phyloP scores from a whole-genome alignment of 139 green algal genomes.

The Chloropicon primus region DNA sequence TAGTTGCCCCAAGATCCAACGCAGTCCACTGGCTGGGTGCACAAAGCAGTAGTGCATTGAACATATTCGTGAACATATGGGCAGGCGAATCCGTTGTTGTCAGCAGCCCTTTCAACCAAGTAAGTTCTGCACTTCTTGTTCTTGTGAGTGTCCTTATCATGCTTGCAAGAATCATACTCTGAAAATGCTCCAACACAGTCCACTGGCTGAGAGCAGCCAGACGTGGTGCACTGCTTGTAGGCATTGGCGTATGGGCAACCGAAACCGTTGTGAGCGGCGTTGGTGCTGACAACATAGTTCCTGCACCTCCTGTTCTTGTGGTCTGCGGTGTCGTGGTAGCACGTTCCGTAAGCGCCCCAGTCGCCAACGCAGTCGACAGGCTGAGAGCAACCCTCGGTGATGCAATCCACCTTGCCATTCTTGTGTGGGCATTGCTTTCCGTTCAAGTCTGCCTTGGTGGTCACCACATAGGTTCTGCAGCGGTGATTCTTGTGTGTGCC shows the following conservation, averaged over 20 bases:
- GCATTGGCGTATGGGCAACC: neutral
- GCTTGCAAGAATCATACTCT: neutral
- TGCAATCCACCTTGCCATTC: neutral
- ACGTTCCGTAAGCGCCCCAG: neutral
- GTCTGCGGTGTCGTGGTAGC: neutral
- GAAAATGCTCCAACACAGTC: neutral
- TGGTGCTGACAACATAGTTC: neutral
- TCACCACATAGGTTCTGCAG: neutral
- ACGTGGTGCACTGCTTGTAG: neutral
- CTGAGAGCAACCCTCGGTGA: neutral
- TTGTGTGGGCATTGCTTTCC: neutral
- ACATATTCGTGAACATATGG: neutral
- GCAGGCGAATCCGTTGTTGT: neutral
- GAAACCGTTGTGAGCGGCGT: neutral
- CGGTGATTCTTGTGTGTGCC: neutral
- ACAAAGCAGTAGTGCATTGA: neutral
- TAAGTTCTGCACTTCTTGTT: neutral
- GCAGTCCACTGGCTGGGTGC: neutral
- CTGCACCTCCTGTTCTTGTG: neutral
- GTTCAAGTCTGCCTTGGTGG: neutral
- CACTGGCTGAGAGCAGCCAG: neutral
- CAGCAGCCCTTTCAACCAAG: neutral
- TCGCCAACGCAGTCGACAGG: neutral
- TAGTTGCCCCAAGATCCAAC: neutral
- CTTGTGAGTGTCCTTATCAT: neutral